These are phyloP conservation scores for Globisporangium paddicum DNA, from an alignment of 352 stramenopile species.

Conservation along the genomic window DNA sequence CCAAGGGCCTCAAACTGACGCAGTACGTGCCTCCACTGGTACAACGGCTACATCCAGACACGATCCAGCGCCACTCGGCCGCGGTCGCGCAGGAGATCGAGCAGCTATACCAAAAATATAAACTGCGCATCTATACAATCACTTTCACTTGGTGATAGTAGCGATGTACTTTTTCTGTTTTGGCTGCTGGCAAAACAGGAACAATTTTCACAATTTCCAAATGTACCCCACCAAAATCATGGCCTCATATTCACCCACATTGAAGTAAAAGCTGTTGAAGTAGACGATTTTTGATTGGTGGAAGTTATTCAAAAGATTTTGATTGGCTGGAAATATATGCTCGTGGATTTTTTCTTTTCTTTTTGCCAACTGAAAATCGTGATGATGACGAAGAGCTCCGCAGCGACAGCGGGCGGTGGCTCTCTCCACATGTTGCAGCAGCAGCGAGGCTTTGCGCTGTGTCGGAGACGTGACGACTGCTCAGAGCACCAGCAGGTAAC, in stretches of 20 bases:
- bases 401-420: background rate
- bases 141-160: too few relatives aligned
- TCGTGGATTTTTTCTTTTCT: background rate
- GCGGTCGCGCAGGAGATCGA: conserved; percentile 50
- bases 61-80: conserved; percentile 41
- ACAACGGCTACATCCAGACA: conserved; percentile 65
- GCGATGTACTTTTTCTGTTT: too few relatives aligned
- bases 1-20: conserved; percentile 44
- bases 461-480: background rate
- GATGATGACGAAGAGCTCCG: background rate
- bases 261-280: background rate
- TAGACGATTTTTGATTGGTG: too few relatives aligned
- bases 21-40: conserved; percentile 59
- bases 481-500: background rate
- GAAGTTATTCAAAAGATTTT: too few relatives aligned
- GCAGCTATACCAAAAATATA: too few relatives aligned
- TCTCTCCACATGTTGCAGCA: background rate
- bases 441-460: background rate
- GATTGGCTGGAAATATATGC: background rate
- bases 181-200: too few relatives aligned
- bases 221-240: too few relatives aligned
- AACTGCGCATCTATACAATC: too few relatives aligned
- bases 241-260: background rate
- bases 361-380: background rate
- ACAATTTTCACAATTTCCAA: too few relatives aligned